Evolutionary conservation across 768 basidiomycete genomes (phyloP).

Genomic region (Cystobasidium tubakii): DNA sequence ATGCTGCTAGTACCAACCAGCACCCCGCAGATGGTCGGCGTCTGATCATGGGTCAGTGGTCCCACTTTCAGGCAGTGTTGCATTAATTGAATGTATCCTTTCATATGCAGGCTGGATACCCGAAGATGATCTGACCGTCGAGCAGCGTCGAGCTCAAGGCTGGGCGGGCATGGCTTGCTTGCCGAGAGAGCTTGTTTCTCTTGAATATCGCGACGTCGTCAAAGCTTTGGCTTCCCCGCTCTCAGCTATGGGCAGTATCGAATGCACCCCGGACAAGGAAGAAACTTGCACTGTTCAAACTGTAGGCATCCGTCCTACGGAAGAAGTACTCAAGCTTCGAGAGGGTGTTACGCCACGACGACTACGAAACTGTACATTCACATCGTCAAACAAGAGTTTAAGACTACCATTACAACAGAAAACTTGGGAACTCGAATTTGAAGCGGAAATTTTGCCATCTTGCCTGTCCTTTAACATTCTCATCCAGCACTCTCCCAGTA

Average conservation of each 20-base stretch:
- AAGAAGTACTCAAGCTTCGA: background rate
- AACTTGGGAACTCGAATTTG: constrained; percentile 5
- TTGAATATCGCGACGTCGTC: background rate
- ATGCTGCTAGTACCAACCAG: background rate
- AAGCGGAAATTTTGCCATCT: background rate
- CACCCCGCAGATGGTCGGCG: background rate
- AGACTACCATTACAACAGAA: background rate
- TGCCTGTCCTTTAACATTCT: background rate
- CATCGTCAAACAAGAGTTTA: background rate
- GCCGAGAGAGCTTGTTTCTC: background rate
- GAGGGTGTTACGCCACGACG: background rate
- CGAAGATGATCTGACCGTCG: background rate
- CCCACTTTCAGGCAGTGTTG: background rate
- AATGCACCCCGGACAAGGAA: background rate
- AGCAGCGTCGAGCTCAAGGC: background rate
- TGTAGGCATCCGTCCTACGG: background rate
- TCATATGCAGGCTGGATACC: background rate
- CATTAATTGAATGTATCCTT: background rate
- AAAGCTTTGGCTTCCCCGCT: background rate
- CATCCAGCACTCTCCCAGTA: background rate
- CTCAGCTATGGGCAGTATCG: background rate
- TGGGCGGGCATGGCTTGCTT: background rate
- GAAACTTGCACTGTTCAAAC: background rate
- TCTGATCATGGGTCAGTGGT: background rate
- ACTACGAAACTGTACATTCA: background rate